Evolutionary conservation across 108 stramenopile genomes (phyloP), one percentile per base, ranked within the genome.

Genomic region (Cafeteria roenbergensis): DNA sequence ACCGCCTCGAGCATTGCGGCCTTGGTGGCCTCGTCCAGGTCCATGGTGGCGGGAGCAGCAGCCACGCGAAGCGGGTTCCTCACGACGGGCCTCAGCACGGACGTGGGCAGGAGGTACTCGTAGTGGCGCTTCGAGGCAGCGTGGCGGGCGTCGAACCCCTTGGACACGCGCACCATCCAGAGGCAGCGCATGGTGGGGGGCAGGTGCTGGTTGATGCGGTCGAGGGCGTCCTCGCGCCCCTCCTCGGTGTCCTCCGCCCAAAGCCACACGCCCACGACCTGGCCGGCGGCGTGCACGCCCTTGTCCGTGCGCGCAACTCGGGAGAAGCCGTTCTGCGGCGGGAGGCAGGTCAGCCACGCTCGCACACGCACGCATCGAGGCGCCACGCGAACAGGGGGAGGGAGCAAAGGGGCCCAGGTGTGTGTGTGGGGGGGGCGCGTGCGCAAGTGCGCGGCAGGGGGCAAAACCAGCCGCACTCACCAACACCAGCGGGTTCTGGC

Each of bases 61-160:
- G 12, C 12, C 20, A 17, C 20, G 20, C 50, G 50, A 50, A 50
- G 50, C 12, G 28, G 9, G 64, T 26, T 69, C 64, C 62, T 80
- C 66, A 38, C 38, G 38, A 38, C 38, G 38, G 9, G 4, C 12
- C 75, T 75, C 38, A 92, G 62, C 64, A 87, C 28, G 71, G 80
- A 92, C 33, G 88, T 85, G 28, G 97, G 97, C 56, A 99, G 78
- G 83, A 96, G 89, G 81, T 99, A 99, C 71, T 90, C 88, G 80
- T 99, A 99, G 35, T 90, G 72, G 9, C 95, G 88, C 54, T 78
- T 80, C 65, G 86, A 86, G 72, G 93, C 82, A 64, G 80, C 78
- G 0, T 86, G 90, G 60, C 89, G 88, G 48, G 93, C 87, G 71
- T 92, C 90, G 72, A 99, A 96, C 36, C 68, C 70, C 61, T 87